A percentile compares a stretch with the other conserved stretches of the same genome.
These are phyloP conservation scores for Cavenderia fasciculata DNA, from an alignment of 78 protist genomes.

Conservation along the genomic window DNA sequence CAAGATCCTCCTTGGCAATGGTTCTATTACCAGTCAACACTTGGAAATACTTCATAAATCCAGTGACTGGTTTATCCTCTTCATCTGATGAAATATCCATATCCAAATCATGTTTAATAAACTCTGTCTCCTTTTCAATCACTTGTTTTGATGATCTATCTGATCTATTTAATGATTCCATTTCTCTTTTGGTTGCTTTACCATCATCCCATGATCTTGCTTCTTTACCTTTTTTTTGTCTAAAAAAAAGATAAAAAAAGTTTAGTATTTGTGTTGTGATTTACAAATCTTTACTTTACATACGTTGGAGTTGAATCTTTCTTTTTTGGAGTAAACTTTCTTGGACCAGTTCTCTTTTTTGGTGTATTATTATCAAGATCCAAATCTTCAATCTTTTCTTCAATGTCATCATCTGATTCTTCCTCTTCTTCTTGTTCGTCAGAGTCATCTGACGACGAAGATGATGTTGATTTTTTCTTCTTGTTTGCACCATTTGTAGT, in stretches of 20 bases:
- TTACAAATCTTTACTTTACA: neutral
- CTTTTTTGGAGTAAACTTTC: neutral
- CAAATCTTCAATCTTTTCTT: neutral
- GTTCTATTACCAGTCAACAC: conserved; percentile 70
- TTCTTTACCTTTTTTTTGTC: too few species aligned
- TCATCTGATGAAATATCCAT: conserved; percentile 28
- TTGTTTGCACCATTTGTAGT: conserved; percentile 12
- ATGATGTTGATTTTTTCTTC: neutral
- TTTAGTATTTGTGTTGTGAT: too few species aligned
- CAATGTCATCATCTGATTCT: conserved; percentile 9
- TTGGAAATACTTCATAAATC: conserved; percentile 65
- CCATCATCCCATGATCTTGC: conserved; percentile 29
- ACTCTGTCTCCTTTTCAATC: conserved; percentile 1
- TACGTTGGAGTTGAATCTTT: neutral
- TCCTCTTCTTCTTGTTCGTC: neutral
- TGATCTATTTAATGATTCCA: conserved; percentile 1
- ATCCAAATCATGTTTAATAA: conserved; percentile 34
- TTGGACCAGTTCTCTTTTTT: neutral
- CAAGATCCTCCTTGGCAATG: conserved; percentile 65
- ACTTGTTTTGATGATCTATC: neutral
- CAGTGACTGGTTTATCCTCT: conserved; percentile 32
- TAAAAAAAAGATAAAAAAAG: too few species aligned
- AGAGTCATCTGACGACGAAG: neutral
- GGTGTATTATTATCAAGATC: conserved; percentile 7
- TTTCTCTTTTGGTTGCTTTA: conserved; percentile 10